Conservation (phyloP, 2,329 filamentous ascomycete species). For the Talaromyces sp. region DNA sequence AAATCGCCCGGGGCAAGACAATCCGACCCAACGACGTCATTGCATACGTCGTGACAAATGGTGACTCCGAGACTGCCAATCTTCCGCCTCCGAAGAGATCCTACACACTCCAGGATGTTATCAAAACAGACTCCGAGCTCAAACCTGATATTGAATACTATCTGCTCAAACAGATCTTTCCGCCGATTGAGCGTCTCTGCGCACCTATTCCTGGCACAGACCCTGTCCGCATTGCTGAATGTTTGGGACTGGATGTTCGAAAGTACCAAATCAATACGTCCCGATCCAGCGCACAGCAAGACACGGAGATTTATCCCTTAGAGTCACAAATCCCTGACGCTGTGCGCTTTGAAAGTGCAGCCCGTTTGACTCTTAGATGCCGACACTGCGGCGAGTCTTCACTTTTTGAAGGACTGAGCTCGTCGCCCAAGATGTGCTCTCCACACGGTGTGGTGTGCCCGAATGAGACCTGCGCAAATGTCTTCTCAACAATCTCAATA, state of each 20-base stretch:
- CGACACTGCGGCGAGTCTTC: slow-evolving; percentile 70
- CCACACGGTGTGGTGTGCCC: slow-evolving; percentile 72
- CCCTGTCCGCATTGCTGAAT: slow-evolving; percentile 82
- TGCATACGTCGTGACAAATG: slow-evolving; percentile 81
- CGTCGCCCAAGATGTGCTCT: slow-evolving; percentile 58
- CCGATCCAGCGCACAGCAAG: slow-evolving; percentile 49
- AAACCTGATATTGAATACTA: slow-evolving; percentile 96
- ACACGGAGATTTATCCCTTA: slow-evolving; percentile 77
- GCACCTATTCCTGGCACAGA: slow-evolving; percentile 94
- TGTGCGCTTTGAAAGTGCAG: slow-evolving; percentile 79
- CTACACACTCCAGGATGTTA: slow-evolving; percentile 77
- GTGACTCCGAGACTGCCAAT: slow-evolving; percentile 59
- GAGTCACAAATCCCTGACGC: slow-evolving; percentile 93
- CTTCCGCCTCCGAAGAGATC: slow-evolving; percentile 77
- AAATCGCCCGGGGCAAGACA: slow-evolving; percentile 79
- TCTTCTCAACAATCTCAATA: slow-evolving; percentile 67
- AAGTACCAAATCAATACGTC: slow-evolving; percentile 73
- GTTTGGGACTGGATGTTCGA: slow-evolving; percentile 82
- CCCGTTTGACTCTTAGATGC: slow-evolving; percentile 73
- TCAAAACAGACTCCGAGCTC: slow-evolving; percentile 70
- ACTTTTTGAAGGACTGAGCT: slow-evolving; percentile 70
- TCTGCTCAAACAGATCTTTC: slow-evolving; percentile 95
- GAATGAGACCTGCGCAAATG: slow-evolving; percentile 57
- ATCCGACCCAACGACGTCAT: slow-evolving; percentile 95
- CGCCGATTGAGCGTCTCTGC: slow-evolving; percentile 93